phyloP scores from a whole-genome alignment of 768 basidiomycete genomes.

The Phanerodontia chrysosporium region DNA sequence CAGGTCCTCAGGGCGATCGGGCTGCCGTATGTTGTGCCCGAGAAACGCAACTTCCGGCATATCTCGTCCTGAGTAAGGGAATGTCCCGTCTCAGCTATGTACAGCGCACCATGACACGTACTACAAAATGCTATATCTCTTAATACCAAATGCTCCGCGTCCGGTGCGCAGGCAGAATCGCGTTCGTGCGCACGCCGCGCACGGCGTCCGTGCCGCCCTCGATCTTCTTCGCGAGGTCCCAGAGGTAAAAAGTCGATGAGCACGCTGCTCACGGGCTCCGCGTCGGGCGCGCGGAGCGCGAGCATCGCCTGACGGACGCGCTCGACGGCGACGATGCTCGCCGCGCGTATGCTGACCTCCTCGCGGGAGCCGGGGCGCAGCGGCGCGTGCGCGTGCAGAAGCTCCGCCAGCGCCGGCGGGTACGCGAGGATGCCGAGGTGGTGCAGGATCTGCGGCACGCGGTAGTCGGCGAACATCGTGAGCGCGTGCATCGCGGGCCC shows the following conservation, averaged over 20 bases:
- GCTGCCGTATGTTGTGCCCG: constrained; percentile 37
- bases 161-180: constrained; percentile 67
- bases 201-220: constrained; percentile 59
- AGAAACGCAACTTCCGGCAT: constrained; percentile 33
- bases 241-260: constrained; percentile 88
- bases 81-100: neutral
- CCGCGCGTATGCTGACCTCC: constrained; percentile 76
- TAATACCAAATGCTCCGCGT: constrained; percentile 88
- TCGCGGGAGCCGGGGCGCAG: constrained; percentile 57
- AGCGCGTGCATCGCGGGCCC: constrained; percentile 65
- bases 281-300: constrained; percentile 29
- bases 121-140: constrained; percentile 12
- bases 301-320: constrained; percentile 39
- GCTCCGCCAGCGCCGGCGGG: constrained; percentile 51
- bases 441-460: constrained; percentile 87
- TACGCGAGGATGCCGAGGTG: constrained; percentile 76
- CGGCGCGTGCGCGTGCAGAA: constrained; percentile 40
- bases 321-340: constrained; percentile 80
- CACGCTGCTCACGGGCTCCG: constrained; percentile 56
- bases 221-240: constrained; percentile 80
- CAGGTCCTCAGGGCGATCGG: constrained; percentile 41
- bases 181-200: constrained; percentile 48
- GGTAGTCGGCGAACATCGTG: constrained; percentile 94
- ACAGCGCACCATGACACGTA: no score
- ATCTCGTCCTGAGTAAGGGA: neutral